Evolutionary conservation across 768 basidiomycete species (phyloP).

Genomic region (Leccinum subtestaceum): DNA sequence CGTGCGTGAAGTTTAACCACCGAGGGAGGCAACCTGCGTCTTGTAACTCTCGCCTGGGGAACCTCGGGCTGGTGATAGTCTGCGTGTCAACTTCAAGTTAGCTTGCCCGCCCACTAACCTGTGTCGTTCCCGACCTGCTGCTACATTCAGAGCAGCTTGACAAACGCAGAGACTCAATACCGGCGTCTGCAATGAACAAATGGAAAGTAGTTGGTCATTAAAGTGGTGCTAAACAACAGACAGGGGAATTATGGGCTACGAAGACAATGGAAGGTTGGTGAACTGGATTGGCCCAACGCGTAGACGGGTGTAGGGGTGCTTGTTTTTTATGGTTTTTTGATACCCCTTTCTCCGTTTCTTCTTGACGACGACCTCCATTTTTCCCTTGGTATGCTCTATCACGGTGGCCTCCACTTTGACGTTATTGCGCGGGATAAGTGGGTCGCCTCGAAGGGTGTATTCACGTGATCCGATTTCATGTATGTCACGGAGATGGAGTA

Average conservation of each 20-base stretch:
- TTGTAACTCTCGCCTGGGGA: background rate
- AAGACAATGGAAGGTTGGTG: conserved; percentile 30
- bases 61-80: background rate
- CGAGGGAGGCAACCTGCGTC: background rate
- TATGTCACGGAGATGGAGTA: conserved; percentile 78
- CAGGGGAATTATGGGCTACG: conserved; percentile 13
- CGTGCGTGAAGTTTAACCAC: background rate
- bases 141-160: background rate
- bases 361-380: conserved; percentile 89
- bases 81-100: background rate
- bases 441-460: conserved; percentile 83
- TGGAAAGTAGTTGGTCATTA: conserved; percentile 3
- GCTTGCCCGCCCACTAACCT: background rate
- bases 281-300: conserved; percentile 81
- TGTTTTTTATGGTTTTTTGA: conserved; percentile 88
- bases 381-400: conserved; percentile 95
- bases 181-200: background rate
- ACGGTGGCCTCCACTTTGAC: conserved; percentile 86
- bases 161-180: background rate
- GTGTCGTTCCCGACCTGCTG: background rate
- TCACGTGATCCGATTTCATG: conserved; percentile 95
- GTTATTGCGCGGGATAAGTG: conserved; percentile 59
- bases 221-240: background rate
- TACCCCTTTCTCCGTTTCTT: conserved; percentile 99
- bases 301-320: conserved; percentile 94